Percentiles rank a stretch among this genome's conserved stretches.
Evolutionary conservation across 768 basidiomycete genomes (phyloP).

Genomic region (Hortiboletus flavorubellus): DNA sequence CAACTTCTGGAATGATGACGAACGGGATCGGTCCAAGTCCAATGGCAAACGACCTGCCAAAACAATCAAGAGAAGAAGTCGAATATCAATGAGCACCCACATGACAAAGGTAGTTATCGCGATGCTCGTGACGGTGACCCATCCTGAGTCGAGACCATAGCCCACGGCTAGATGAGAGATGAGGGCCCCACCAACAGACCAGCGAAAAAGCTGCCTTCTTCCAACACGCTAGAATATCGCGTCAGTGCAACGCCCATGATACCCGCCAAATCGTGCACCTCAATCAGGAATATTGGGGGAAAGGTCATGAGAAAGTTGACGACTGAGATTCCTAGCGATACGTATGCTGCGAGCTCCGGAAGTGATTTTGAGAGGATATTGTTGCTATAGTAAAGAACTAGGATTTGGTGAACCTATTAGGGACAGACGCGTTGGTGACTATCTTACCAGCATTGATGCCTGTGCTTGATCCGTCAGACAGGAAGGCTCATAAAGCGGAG

Average conservation of each 20-base stretch:
- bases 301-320: conserved; percentile 77
- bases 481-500: background rate
- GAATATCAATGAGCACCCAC: conserved; percentile 39
- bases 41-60: conserved; percentile 73
- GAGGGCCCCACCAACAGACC: conserved; percentile 66
- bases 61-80: background rate
- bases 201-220: conserved; percentile 60
- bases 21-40: conserved; percentile 94
- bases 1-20: conserved; percentile 87
- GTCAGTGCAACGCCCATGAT: conserved; percentile 1
- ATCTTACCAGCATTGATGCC: conserved; percentile 71
- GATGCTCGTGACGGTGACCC: conserved; percentile 61
- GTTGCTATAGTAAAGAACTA: conserved; percentile 90
- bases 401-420: background rate
- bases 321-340: conserved; percentile 80
- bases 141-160: conserved; percentile 61
- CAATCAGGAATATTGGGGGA: conserved; percentile 83
- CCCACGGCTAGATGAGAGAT: conserved; percentile 66
- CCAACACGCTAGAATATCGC: conserved; percentile 57
- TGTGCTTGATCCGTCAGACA: conserved; percentile 24
- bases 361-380: conserved; percentile 78
- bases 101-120: conserved; percentile 79
- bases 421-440: background rate
- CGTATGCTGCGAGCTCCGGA: conserved; percentile 74
- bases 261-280: conserved; percentile 42